Evolutionary conservation across 108 stramenopile genomes (phyloP).

Genomic region (Craspedostauros australis): DNA sequence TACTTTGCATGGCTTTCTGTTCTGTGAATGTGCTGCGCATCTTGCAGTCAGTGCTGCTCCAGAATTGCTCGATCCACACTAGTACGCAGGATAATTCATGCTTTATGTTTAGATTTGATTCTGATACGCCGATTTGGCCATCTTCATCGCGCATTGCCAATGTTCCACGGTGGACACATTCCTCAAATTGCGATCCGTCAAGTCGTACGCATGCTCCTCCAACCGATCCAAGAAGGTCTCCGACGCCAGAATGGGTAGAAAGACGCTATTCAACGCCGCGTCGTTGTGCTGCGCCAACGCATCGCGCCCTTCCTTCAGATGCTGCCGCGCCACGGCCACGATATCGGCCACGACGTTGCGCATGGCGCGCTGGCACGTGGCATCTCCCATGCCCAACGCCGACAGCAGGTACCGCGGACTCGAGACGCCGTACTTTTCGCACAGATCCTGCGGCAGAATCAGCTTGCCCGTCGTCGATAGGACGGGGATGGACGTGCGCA

Average conservation of each 20-base stretch:
- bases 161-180: constrained; percentile 23
- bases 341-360: constrained; percentile 15
- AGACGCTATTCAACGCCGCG: not conserved
- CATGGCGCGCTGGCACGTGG: constrained; percentile 7
- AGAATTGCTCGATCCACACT: no score
- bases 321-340: not conserved
- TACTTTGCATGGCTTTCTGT: no score
- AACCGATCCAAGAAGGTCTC: constrained; percentile 28
- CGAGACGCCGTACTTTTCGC: constrained; percentile 16
- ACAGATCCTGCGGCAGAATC: constrained; percentile 25
- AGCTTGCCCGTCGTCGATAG: constrained; percentile 21
- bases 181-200: constrained; percentile 27
- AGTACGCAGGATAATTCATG: not conserved
- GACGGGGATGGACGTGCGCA: constrained; percentile 19
- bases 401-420: constrained; percentile 29
- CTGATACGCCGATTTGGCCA: not conserved
- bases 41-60: no score
- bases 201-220: constrained; percentile 8
- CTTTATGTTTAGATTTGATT: not conserved
- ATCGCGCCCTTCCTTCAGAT: constrained; percentile 14
- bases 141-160: not conserved
- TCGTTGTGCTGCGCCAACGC: not conserved
- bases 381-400: constrained; percentile 27
- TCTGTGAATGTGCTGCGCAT: no score
- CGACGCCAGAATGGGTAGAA: constrained; percentile 16